Conservation (phyloP, 2,329 filamentous ascomycete genomes). For the Claviceps purpurea region DNA sequence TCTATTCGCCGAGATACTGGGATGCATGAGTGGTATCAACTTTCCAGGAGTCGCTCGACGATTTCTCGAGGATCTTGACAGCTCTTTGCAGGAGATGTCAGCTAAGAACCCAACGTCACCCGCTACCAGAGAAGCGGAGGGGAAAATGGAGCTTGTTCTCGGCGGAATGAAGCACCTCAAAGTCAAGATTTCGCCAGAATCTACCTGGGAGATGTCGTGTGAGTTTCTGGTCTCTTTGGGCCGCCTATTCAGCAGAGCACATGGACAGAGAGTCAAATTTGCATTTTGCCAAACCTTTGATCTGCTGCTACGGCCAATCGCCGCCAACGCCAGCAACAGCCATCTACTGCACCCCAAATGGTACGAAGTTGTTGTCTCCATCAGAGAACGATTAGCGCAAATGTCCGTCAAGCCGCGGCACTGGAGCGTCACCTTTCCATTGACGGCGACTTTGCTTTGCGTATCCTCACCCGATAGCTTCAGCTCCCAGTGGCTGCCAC, state of each 20-base stretch:
- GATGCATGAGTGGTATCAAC: slow-evolving; percentile 91
- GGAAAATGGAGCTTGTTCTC: slow-evolving; percentile 74
- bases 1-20: slow-evolving; percentile 80
- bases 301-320: slow-evolving; percentile 73
- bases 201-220: slow-evolving; percentile 74
- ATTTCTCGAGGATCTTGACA: slow-evolving; percentile 70
- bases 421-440: slow-evolving; percentile 78
- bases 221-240: slow-evolving; percentile 76
- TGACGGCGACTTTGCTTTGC: slow-evolving; percentile 78
- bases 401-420: slow-evolving; percentile 87
- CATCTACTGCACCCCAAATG: slow-evolving; percentile 74
- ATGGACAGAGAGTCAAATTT: slow-evolving; percentile 82
- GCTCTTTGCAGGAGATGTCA: slow-evolving; percentile 60
- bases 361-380: slow-evolving; percentile 68
- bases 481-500: slow-evolving; percentile 70
- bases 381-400: slow-evolving; percentile 66
- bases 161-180: slow-evolving; percentile 84
- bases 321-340: slow-evolving; percentile 59
- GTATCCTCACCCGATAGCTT: slow-evolving; percentile 78
- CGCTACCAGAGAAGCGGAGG: slow-evolving; percentile 55
- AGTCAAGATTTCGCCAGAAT: slow-evolving; percentile 58
- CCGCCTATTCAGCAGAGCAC: slow-evolving; percentile 68
- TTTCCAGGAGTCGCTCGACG: slow-evolving; percentile 72
- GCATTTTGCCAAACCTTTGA: slow-evolving; percentile 90
- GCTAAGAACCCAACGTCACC: slow-evolving; percentile 49